These are phyloP conservation scores for Omphalotus olearius DNA, from an alignment of 1,284 basidiomycete genomes.

Conservation along the genomic window DNA sequence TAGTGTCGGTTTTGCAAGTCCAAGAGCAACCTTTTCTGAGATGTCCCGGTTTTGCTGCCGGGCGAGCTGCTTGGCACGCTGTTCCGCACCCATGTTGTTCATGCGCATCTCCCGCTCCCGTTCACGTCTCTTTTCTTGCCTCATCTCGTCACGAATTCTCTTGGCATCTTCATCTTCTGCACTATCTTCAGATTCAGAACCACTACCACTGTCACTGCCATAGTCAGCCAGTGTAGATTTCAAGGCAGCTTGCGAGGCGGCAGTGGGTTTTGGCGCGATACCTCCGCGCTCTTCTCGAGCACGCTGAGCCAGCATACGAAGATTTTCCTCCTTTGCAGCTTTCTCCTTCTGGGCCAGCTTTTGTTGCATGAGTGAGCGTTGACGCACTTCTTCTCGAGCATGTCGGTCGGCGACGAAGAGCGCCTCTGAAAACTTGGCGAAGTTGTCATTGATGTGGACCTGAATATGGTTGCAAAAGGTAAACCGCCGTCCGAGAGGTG, in stretches of 20 bases:
- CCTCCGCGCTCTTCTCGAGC: conserved; percentile 93
- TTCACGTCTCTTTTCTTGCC: conserved; percentile 88
- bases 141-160: conserved; percentile 85
- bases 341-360: conserved; percentile 98
- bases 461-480: conserved; percentile 28
- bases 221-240: conserved; percentile 81
- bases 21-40: conserved; percentile 97
- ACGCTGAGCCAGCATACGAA: conserved; percentile 90
- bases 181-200: conserved; percentile 39
- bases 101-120: conserved; percentile 97
- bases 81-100: conserved; percentile 98
- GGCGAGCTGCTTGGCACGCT: conserved; percentile 92
- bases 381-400: conserved; percentile 95
- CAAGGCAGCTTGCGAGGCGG: conserved; percentile 61
- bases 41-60: conserved; percentile 98
- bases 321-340: conserved; percentile 92
- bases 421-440: conserved; percentile 98
- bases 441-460: conserved; percentile 98
- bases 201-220: conserved; percentile 63
- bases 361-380: conserved; percentile 96
- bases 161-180: conserved; percentile 85
- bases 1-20: conserved; percentile 92
- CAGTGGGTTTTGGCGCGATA: conserved; percentile 57
- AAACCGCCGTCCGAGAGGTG: conserved; percentile 12
- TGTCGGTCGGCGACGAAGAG: conserved; percentile 96